Evolutionary conservation across 1,139 yeast species (phyloP).

Genomic region (Groenewaldozyma sp.): DNA sequence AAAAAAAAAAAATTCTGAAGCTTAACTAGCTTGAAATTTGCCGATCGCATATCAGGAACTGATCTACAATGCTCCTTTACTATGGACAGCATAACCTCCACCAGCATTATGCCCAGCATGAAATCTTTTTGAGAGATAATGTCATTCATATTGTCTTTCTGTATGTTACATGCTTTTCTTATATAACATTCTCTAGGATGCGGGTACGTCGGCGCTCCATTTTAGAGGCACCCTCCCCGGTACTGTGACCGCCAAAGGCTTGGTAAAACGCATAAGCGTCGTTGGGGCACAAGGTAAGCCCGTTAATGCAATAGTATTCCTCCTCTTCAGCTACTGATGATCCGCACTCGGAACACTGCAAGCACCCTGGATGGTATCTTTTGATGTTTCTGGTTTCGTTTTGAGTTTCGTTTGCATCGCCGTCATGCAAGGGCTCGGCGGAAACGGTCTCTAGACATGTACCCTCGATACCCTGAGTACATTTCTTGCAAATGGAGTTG

Average conservation of each 20-base stretch:
- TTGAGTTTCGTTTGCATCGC: constrained; percentile 8
- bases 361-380: constrained; percentile 27
- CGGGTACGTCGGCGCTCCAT: not conserved
- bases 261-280: constrained; percentile 13
- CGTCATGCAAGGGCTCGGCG: constrained; percentile 7
- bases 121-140: too few relatives aligned
- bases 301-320: constrained; percentile 25
- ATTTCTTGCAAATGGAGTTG: constrained; percentile 61
- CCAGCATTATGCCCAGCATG: too few relatives aligned
- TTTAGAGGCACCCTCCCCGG: not conserved
- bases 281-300: constrained; percentile 26
- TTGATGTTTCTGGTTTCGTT: constrained; percentile 10
- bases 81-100: too few relatives aligned
- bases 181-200: constrained; percentile 1
- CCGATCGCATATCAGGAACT: too few relatives aligned
- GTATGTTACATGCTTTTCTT: not conserved
- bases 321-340: not conserved
- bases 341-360: constrained; percentile 27
- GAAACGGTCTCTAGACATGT: constrained; percentile 59
- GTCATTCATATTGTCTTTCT: not conserved
- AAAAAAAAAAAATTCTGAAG: too few relatives aligned
- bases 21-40: too few relatives aligned
- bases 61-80: too few relatives aligned
- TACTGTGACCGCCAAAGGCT: not conserved
- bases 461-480: constrained; percentile 80